Base-by-base conservation (phyloP, 371 early-diverging fungal genomes). In the Mortierella sp. region DNA sequence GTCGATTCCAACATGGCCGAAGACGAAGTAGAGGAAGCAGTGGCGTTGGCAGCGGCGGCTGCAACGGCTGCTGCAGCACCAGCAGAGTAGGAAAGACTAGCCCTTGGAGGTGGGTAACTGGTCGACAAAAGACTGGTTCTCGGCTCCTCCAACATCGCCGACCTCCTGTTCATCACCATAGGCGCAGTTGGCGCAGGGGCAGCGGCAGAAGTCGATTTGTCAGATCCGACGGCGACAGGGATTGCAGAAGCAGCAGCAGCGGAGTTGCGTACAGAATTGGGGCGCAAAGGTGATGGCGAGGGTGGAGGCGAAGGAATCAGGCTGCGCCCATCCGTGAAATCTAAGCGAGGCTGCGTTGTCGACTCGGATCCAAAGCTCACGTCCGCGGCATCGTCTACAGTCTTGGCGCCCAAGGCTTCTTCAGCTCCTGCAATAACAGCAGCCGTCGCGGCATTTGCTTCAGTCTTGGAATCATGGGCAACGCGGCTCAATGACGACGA, bases 291-390 rank as follows among this genome's bases (percentile, higher is more conserved):
- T 1, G 76, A 68, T 4, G 82, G 86, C 0, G 86, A 82, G 2
- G 82, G 79, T 18, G 86, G 86, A 14, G 86, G 86, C 27, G 86
- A 85, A 12, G 86, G 86, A 60, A 85, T 85, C 46, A 82, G 54
- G 46, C 75, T 79, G 43, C 86, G 75, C 6, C 86, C 86, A 70
- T 85, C 86, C 43, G 76, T 70, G 72, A 79, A 85, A 71, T 82
- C 79, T 12, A 79, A 21, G 14, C 65, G 65, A 65, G 65, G 65
- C 65, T 65, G 35, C 29, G 77, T 72, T 24, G 86, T 70, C 1
- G 76, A 51, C 55, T 74, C 77, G 10, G 77, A 65, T 14, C 49
- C 72, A 48, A 71, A 74, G 38, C 54, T 51, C 6, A 72, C 38
- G 44, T 79, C 77, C 0, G 74, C 77, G 21, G 68, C 74, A 24